Evolutionary conservation across 1,284 basidiomycete species (phyloP).

Genomic region (Crepidotus sp.): DNA sequence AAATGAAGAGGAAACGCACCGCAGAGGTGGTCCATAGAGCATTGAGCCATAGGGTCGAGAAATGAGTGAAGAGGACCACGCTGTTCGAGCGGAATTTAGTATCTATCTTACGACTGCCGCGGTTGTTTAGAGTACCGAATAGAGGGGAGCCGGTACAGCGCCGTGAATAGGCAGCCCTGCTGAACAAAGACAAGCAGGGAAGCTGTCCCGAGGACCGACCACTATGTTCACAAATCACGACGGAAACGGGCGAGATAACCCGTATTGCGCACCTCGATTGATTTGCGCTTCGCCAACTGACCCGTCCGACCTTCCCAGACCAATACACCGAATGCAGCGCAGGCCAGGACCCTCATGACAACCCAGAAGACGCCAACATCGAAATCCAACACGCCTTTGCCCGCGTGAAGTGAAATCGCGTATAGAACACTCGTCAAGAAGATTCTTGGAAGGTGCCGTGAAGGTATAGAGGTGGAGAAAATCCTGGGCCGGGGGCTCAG

Average conservation of each 20-base stretch:
- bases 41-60: constrained; percentile 55
- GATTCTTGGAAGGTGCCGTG: constrained; percentile 44
- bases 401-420: constrained; percentile 50
- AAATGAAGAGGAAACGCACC: constrained; percentile 26
- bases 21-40: constrained; percentile 39
- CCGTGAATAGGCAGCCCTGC: constrained; percentile 51
- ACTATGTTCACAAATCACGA: constrained; percentile 43
- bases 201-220: constrained; percentile 57
- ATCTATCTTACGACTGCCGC: not conserved
- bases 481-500: constrained; percentile 35
- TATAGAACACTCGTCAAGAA: constrained; percentile 52
- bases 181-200: constrained; percentile 62
- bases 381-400: constrained; percentile 53
- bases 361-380: constrained; percentile 69
- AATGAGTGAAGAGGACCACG: constrained; percentile 57
- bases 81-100: constrained; percentile 27
- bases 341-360: constrained; percentile 57
- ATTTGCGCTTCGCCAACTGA: constrained; percentile 40
- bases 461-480: constrained; percentile 38
- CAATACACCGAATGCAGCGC: constrained; percentile 50
- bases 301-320: constrained; percentile 49
- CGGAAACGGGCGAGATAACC: constrained; percentile 19
- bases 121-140: constrained; percentile 41
- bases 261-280: constrained; percentile 45
- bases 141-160: constrained; percentile 55